Percentiles rank a stretch among this genome's conserved stretches.
Conservation (phyloP, 208 protist genomes). For the Leishmania guyanensis region DNA sequence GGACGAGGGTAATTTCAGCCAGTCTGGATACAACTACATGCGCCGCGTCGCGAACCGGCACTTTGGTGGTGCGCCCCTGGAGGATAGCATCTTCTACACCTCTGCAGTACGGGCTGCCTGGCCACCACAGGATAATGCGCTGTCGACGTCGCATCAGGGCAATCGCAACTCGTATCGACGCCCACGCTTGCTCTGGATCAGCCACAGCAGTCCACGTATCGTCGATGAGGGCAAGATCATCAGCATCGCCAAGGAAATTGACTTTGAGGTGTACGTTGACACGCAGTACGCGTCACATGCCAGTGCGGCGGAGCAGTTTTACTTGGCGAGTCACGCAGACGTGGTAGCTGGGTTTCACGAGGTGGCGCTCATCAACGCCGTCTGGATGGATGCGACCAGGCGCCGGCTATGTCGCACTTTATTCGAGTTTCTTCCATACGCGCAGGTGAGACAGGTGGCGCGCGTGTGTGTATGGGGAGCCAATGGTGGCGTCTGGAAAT, state of each 20-base stretch:
- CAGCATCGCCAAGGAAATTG: slow-evolving; percentile 28
- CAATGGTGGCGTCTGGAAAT: slow-evolving; percentile 20
- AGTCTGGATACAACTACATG: slow-evolving; percentile 17
- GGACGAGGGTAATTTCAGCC: background rate
- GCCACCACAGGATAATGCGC: slow-evolving; percentile 8
- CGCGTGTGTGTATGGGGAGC: slow-evolving; percentile 34
- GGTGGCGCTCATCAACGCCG: slow-evolving; percentile 36
- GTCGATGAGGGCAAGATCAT: slow-evolving; percentile 23
- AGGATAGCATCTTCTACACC: slow-evolving; percentile 8
- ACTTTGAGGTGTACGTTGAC: slow-evolving; percentile 48
- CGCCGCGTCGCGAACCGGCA: slow-evolving; percentile 19
- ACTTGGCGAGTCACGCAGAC: slow-evolving; percentile 49
- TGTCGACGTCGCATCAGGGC: background rate
- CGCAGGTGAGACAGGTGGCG: slow-evolving; percentile 17
- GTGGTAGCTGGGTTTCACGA: slow-evolving; percentile 53
- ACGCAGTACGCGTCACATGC: slow-evolving; percentile 16
- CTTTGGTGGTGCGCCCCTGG: slow-evolving; percentile 27
- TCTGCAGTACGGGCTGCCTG: slow-evolving; percentile 3
- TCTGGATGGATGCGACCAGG: slow-evolving; percentile 47
- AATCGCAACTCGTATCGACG: background rate
- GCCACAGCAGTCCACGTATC: slow-evolving; percentile 31
- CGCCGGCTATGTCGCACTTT: slow-evolving; percentile 31
- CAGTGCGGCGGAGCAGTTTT: slow-evolving; percentile 40
- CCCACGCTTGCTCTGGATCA: slow-evolving; percentile 42
- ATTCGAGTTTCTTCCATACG: slow-evolving; percentile 49